Evolutionary conservation across 805 yeast genomes (phyloP), one percentile per base, ranked within the genome.

Genomic region (Candida krabiensis): DNA sequence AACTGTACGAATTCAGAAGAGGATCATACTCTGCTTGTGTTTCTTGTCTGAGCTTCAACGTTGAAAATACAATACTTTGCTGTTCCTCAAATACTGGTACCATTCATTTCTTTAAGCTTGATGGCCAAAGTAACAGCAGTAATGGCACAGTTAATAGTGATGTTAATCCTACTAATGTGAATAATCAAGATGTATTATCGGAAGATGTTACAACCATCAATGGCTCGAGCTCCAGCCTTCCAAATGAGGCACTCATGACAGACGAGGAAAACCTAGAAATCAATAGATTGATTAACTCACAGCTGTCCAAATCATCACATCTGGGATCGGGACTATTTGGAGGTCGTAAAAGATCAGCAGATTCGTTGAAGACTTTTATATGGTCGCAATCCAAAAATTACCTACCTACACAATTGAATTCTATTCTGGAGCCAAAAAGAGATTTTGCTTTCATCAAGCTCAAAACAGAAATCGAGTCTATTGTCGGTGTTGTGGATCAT

Each of bases 31-130:
- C 87, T 3, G 86, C 97, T 2, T 75, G 70, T 45, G 86, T 93
- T 13, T 79, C 78, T 51, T 83, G 95, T 9, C 68, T 93, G 47
- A 71, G 78, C 25, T 93, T 93, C 63, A 83, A 87, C 45, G 66
- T 70, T 18, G 84, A 85, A 46, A 81, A 85, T 43, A 70, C 71
- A 12, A 76, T 83, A 45, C 67, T 93, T 21, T 77, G 87, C n/a
- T 96, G 91, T 18, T 79, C 91, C 9, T 83, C 95, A 19, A 79
- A 95, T 2, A 87, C 95, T 15, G 95, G 86, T 30, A 93, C 99
- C 0, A 90, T 93, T 16, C 99, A 93, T 61, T 79, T 93, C 26
- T 93, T 91, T 70, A 40, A 39, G 14, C 48, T 55, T 17, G 53
- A 38, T 23, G 30, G 12, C 13, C 26, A 31, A 32, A 18, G 33